Conservation (phyloP, 2,329 filamentous ascomycete genomes). For the Knufia petricola region DNA sequence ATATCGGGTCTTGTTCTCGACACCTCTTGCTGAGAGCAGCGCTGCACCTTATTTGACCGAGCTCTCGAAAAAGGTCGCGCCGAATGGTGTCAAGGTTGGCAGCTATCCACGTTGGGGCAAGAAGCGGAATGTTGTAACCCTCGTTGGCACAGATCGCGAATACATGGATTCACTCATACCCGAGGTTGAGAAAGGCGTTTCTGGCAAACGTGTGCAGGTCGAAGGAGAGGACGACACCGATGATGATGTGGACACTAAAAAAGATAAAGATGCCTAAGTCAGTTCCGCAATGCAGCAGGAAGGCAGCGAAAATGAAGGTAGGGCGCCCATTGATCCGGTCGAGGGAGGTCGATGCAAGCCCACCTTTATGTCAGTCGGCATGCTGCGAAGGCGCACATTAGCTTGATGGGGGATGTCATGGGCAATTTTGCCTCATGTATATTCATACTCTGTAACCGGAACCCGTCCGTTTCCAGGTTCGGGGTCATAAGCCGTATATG, state of each 20-base stretch:
- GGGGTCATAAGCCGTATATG: too few relatives aligned
- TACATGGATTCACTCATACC: constrained; percentile 69
- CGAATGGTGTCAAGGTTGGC: constrained; percentile 79
- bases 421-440: too few relatives aligned
- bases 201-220: constrained; percentile 57
- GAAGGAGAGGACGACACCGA: constrained; percentile 62
- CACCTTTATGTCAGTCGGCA: too few relatives aligned
- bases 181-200: constrained; percentile 67
- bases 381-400: too few relatives aligned
- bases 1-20: constrained; percentile 70
- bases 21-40: constrained; percentile 75
- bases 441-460: too few relatives aligned
- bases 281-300: not conserved
- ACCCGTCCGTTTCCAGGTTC: too few relatives aligned
- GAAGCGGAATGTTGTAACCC: constrained; percentile 76
- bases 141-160: constrained; percentile 66
- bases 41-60: constrained; percentile 76
- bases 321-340: too few relatives aligned
- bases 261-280: constrained; percentile 7
- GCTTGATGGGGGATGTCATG: too few relatives aligned
- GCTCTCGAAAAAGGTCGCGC: constrained; percentile 62
- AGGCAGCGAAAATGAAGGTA: too few relatives aligned
- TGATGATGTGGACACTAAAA: constrained; percentile 23
- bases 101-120: constrained; percentile 92
- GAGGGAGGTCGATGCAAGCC: too few relatives aligned